Evolutionary conservation across 2,329 filamentous ascomycete genomes (phyloP).

Genomic region (Sporothrix humicola): DNA sequence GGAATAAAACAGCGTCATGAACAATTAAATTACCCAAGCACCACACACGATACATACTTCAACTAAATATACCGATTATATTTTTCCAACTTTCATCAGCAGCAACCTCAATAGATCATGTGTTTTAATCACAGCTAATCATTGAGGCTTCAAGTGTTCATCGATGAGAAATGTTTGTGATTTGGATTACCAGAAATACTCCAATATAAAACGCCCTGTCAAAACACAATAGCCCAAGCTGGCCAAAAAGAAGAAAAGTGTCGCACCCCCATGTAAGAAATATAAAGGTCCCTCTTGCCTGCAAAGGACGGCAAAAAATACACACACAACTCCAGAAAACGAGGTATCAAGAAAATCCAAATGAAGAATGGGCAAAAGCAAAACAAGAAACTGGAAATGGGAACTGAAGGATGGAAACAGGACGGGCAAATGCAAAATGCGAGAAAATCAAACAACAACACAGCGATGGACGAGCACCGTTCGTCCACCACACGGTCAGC

Average conservation of each 20-base stretch:
- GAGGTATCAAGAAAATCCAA: background rate
- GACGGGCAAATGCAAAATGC: background rate
- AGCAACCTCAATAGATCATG: no score
- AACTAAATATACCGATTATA: no score
- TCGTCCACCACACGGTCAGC: slow-evolving; percentile 4
- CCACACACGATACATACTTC: no score
- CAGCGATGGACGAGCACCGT: background rate
- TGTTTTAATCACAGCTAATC: background rate
- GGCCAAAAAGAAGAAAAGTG: background rate
- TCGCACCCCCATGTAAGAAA: slow-evolving; percentile 15
- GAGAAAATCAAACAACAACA: slow-evolving; percentile 1
- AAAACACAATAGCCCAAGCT: background rate
- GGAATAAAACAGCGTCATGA: no score
- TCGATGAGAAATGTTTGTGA: background rate
- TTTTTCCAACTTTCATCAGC: no score
- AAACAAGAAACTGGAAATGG: background rate
- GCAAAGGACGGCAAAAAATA: background rate
- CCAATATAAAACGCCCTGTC: slow-evolving; percentile 8
- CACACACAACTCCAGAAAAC: background rate
- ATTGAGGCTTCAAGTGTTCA: background rate
- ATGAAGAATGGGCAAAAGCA: background rate
- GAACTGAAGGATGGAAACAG: background rate
- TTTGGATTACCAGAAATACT: background rate
- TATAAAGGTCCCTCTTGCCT: slow-evolving; percentile 6
- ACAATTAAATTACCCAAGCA: no score